Base-by-base conservation (phyloP, 2,329 filamentous ascomycete species). In the Calycina marina region DNA sequence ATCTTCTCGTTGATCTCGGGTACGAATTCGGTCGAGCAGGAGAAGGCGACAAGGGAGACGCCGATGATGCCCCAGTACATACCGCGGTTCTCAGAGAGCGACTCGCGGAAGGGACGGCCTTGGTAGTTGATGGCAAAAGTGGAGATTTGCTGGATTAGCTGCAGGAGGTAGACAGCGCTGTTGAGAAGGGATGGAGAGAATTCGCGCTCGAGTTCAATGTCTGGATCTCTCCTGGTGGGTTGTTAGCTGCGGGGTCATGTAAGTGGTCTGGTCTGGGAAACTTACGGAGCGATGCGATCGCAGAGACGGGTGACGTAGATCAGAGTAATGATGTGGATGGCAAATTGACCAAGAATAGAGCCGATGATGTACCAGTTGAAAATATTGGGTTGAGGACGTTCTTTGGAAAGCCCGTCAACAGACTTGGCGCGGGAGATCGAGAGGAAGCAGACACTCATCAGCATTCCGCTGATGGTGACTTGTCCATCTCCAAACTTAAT, bases 61-160 rank as follows among this genome's bases (percentile, higher is more conserved):
- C 80, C 79, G 25, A 98, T 63, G 35, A 98, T 84, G 38, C 90
- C 90, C 67, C 81, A 98, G 63, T 90, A 98, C 90, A 98, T 98
- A 55, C 83, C 85, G 56, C 76, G 80, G 65, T 98, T 98, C 36
- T 52, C 49, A 4, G 80, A 77, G 44, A 98, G 84, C 14, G 80
- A 81, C 60, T 98, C 90, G 38, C 90, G 82, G 78, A 98, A 98
- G 9, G 90, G 90, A 6, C 90, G 80, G 37, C 90, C 90, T 59
- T 98, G 90, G 64, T 98, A 98, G 65, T 98, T 98, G 65, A 98
- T 93, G 39, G 90, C 86, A 50, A 98, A 98, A 3, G 90, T 98
- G 14, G 86, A 94, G 52, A 98, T 93, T 58, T 98, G 90, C 58
- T 98, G 90, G 56, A 98, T 96, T 31, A 98, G 75, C 52, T 96